phyloP scores from a whole-genome alignment of 441 rosid species.

The Aquilaria agallochum region DNA sequence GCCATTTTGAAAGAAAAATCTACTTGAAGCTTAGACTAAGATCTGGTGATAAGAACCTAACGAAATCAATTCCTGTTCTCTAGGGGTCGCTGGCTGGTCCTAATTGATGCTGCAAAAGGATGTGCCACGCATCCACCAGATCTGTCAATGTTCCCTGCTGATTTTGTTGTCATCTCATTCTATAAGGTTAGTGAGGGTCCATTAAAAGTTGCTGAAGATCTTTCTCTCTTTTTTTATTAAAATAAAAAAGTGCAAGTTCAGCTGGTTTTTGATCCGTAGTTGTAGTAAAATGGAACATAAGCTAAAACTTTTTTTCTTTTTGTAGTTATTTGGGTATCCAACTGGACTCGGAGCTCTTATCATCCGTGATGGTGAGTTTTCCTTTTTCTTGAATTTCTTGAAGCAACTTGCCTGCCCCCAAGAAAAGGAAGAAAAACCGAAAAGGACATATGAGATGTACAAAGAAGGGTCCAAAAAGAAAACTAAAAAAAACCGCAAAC shows the following conservation, averaged over 20 bases:
- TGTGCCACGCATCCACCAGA: constrained; percentile 77
- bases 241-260: constrained; percentile 10
- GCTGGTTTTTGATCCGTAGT: not conserved
- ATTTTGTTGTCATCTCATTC: constrained; percentile 88
- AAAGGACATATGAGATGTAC: too few relatives aligned
- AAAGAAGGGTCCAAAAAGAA: too few relatives aligned
- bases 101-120: constrained; percentile 99
- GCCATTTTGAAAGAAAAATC: too few relatives aligned
- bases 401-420: too few relatives aligned
- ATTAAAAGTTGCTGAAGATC: not conserved
- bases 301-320: constrained; percentile 17
- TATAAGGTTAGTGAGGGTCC: constrained; percentile 57
- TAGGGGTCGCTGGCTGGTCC: constrained; percentile 84
- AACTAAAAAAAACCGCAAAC: too few relatives aligned
- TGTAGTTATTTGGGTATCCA: constrained; percentile 96
- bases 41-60: too few relatives aligned
- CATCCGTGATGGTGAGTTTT: constrained; percentile 61
- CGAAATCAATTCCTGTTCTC: constrained; percentile 8
- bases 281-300: constrained; percentile 1
- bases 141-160: constrained; percentile 78
- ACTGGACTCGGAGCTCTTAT: constrained; percentile 99
- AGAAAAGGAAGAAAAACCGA: too few relatives aligned
- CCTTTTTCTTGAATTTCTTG: too few relatives aligned
- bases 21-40: too few relatives aligned
- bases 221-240: not conserved